Percentiles rank a stretch among this genome's conserved stretches.
These are phyloP conservation scores for Podospora anserina DNA, from an alignment of 495 filamentous ascomycete genomes.

Conservation along the genomic window DNA sequence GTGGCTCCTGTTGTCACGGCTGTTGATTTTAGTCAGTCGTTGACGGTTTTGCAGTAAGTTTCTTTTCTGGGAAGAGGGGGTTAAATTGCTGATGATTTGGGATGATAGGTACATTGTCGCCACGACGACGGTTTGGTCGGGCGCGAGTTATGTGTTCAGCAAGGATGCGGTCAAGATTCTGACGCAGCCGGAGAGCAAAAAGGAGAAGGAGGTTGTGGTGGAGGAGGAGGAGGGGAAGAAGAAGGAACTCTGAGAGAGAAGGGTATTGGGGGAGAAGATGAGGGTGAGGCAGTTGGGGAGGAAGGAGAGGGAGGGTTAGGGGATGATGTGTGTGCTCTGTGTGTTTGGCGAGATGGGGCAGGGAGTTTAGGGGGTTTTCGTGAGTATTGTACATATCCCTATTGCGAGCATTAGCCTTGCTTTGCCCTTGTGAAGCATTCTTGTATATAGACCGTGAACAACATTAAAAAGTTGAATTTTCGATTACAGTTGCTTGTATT, in stretches of 20 bases:
- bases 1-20: slow-evolving; percentile 61
- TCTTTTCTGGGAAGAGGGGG: not conserved
- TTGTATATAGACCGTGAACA: too few relatives aligned
- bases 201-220: slow-evolving; percentile 24
- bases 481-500: not conserved
- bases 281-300: not conserved
- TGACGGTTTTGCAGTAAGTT: slow-evolving; percentile 72
- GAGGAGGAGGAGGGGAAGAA: slow-evolving; percentile 28
- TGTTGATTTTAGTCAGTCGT: slow-evolving; percentile 52
- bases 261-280: not conserved
- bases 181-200: slow-evolving; percentile 39
- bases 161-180: slow-evolving; percentile 81
- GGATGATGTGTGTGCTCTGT: too few relatives aligned
- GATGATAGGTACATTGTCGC: slow-evolving; percentile 66
- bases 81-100: slow-evolving; percentile 13
- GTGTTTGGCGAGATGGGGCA: too few relatives aligned
- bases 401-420: too few relatives aligned
- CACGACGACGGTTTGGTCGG: slow-evolving; percentile 79
- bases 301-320: not conserved
- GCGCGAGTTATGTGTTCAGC: slow-evolving; percentile 75
- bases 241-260: not conserved
- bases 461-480: too few relatives aligned
- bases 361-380: too few relatives aligned
- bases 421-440: too few relatives aligned
- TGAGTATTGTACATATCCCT: too few relatives aligned